Evolutionary conservation across 352 stramenopile genomes (phyloP).

Genomic region (Salisapilia sapeloensis): DNA sequence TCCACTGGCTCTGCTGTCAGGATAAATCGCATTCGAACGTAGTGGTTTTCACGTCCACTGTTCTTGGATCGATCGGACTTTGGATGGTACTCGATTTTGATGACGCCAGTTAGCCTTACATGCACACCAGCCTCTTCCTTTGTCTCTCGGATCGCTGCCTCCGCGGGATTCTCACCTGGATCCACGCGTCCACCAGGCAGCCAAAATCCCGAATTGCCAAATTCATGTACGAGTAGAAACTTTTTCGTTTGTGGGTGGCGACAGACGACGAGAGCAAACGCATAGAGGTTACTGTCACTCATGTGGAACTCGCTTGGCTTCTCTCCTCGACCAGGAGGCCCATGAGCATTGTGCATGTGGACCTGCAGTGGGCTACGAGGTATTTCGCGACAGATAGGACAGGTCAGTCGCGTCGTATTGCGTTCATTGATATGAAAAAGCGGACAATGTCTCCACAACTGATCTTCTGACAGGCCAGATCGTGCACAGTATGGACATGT

Average conservation of each 20-base stretch:
- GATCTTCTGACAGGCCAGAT: slow-evolving; percentile 52
- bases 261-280: slow-evolving; percentile 72
- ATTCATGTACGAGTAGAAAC: slow-evolving; percentile 76
- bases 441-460: slow-evolving; percentile 70
- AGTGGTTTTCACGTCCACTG: slow-evolving; percentile 44
- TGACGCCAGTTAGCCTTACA: slow-evolving; percentile 52
- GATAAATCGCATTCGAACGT: slow-evolving; percentile 78
- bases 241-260: slow-evolving; percentile 70
- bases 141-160: slow-evolving; percentile 73
- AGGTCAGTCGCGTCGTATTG: slow-evolving; percentile 48
- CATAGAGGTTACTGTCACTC: slow-evolving; percentile 52
- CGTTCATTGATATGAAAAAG: slow-evolving; percentile 80
- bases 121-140: slow-evolving; percentile 75
- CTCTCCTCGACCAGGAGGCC: slow-evolving; percentile 51
- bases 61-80: slow-evolving; percentile 56
- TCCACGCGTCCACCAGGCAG: slow-evolving; percentile 63
- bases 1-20: slow-evolving; percentile 68
- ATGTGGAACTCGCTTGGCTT: slow-evolving; percentile 74
- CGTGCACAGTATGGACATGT: slow-evolving; percentile 64
- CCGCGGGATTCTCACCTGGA: slow-evolving; percentile 48
- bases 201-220: slow-evolving; percentile 76
- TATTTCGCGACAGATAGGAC: slow-evolving; percentile 53
- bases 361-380: slow-evolving; percentile 64
- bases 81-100: slow-evolving; percentile 77
- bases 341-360: slow-evolving; percentile 74